phyloP scores from a whole-genome alignment of 805 yeast genomes.

The Wickerhamomyces sydowiorum region DNA sequence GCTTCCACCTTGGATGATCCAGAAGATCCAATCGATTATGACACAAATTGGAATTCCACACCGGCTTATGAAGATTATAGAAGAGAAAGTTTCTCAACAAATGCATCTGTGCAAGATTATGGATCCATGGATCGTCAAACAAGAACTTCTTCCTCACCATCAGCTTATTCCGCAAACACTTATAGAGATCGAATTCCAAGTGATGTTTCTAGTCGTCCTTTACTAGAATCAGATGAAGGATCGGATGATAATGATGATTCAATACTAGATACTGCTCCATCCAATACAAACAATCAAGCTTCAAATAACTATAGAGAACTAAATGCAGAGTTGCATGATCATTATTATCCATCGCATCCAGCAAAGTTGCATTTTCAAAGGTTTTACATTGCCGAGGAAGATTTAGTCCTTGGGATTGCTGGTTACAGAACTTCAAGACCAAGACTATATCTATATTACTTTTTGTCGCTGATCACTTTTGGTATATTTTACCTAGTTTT shows the following conservation, averaged over 20 bases:
- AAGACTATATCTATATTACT: conserved; percentile 42
- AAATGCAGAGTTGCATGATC: conserved; percentile 34
- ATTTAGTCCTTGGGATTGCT: conserved; percentile 88
- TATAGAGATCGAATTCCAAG: conserved; percentile 33
- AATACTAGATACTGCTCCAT: conserved; percentile 19
- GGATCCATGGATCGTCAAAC: conserved; percentile 16
- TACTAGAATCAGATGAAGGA: conserved; percentile 21
- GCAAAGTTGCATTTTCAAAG: conserved; percentile 59
- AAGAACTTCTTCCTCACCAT: conserved; percentile 20
- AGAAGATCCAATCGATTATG: conserved; percentile 52
- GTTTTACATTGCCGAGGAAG: conserved; percentile 93
- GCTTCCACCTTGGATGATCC: conserved; percentile 67
- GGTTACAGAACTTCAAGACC: conserved; percentile 61
- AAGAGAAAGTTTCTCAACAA: conserved; percentile 28
- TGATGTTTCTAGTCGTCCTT: conserved; percentile 26
- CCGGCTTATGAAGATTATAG: conserved; percentile 42
- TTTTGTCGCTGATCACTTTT: conserved; percentile 49
- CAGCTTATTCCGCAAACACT: conserved; percentile 30
- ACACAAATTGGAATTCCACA: conserved; percentile 62
- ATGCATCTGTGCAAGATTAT: conserved; percentile 15
- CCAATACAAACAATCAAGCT: conserved; percentile 13
- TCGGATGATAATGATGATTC: conserved; percentile 26
- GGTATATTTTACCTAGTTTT: conserved; percentile 72
- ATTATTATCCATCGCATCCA: conserved; percentile 35
- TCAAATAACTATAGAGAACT: conserved; percentile 11